Base-by-base conservation (phyloP, 2,329 filamentous ascomycete genomes). In the Rhinocladiella similis region DNA sequence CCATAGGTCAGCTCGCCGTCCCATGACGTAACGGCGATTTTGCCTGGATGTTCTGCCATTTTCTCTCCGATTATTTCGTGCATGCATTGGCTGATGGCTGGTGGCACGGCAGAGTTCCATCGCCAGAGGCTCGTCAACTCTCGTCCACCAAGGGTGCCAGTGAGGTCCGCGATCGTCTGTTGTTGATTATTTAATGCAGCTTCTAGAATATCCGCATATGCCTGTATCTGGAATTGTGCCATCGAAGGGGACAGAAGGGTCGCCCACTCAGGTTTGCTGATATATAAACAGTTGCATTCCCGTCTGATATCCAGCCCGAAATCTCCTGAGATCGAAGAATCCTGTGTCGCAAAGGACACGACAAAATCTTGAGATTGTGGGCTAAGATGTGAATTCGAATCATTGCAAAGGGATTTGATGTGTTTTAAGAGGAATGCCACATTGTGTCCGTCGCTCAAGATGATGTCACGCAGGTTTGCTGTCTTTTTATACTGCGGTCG, bases 1-100 rank as follows among this genome's bases (percentile, higher is more conserved):
- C 46, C 56, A 49, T 67, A 75, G 0, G 70, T 72, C 43, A 75
- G 62, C n/a, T 58, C 68, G 20, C 73, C 73, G 63, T 74, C 72
- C 72, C 72, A 74, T 1, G 72, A 66, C 27, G 68, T 70, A 3
- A 73, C 64, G 9, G 70, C 72, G 51, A 16, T 49, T 12, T 33
- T 9, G 5, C 10, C 29, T 33, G 29, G 29, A 12, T 33, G 29
- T 33, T 47, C n/a, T 22, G 50, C 29, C 43, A 46, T 51, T 14
- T 25, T 51, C 46, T 56, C 43, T 19, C 27, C 36, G 33, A 62
- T 53, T 41, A 60, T 50, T 13, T 53, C 42, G 46, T 62, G 59
- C 29, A 60, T 57, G 38, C 62, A 63, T 14, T 43, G 53, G 16
- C 61, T 55, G 43, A 65, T 62, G 4, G 41, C 27, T 19, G 57